Conservation (phyloP, 78 protist species). For the Bodo saltans region DNA sequence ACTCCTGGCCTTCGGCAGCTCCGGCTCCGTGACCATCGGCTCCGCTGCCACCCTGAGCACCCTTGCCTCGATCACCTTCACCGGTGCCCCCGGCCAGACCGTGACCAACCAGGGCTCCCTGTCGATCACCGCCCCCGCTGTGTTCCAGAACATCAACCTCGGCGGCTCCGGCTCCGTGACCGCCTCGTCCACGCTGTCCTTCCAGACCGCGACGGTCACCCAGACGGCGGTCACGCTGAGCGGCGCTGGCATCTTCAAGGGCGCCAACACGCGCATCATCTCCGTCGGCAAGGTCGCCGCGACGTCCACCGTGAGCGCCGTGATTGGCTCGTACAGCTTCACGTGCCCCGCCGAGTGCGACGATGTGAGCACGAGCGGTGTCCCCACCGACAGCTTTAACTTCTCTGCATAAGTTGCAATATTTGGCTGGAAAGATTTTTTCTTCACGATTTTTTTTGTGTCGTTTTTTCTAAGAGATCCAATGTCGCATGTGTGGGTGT, state of each 20-base stretch:
- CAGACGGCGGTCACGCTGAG: neutral
- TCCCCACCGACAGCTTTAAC: neutral
- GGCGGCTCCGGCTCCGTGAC: neutral
- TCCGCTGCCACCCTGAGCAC: neutral
- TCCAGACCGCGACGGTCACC: neutral
- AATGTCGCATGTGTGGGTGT: too few relatives aligned
- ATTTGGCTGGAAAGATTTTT: too few relatives aligned
- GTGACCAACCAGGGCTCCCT: neutral
- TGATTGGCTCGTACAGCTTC: neutral
- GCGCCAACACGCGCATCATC: neutral
- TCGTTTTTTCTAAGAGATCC: too few relatives aligned
- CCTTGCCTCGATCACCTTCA: neutral
- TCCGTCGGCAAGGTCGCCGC: neutral
- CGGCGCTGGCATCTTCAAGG: neutral
- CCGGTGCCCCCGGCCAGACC: neutral
- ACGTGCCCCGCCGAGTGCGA: neutral
- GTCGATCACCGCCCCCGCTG: neutral
- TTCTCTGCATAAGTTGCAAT: neutral
- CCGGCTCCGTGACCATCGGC: neutral
- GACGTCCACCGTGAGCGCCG: neutral
- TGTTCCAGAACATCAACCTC: neutral
- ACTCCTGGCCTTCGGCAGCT: neutral
- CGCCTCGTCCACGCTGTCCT: neutral
- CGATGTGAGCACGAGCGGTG: neutral
- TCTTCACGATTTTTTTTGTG: too few relatives aligned